Conservation (phyloP, 1,284 basidiomycete genomes). For the Leccinum idahoense region DNA sequence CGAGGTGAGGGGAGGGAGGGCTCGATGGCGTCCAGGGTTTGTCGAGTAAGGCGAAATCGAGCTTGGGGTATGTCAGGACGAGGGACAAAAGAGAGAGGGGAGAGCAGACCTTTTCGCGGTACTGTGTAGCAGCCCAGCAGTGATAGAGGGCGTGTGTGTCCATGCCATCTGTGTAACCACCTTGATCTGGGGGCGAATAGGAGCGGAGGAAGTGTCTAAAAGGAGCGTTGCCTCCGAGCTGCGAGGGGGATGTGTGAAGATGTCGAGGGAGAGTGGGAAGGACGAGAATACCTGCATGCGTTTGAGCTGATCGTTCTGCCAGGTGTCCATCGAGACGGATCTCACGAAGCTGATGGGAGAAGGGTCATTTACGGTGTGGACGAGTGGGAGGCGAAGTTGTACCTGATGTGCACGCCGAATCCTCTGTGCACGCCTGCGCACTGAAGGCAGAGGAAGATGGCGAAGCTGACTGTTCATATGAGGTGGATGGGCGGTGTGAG, state of each 20-base stretch:
- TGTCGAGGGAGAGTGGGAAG: conserved; percentile 4
- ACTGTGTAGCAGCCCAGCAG: conserved; percentile 88
- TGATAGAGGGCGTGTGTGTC: conserved; percentile 81
- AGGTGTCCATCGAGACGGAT: conserved; percentile 93
- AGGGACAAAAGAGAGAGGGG: background rate
- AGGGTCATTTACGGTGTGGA: conserved; percentile 5
- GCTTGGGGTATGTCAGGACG: conserved; percentile 36
- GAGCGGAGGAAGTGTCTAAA: conserved; percentile 76
- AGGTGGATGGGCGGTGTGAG: background rate
- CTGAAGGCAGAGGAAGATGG: conserved; percentile 86
- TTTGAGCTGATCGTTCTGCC: conserved; percentile 85
- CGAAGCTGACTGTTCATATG: conserved; percentile 50
- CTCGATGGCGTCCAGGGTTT: conserved; percentile 67
- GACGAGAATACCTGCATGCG: conserved; percentile 73
- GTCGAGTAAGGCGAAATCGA: conserved; percentile 65
- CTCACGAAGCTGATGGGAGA: conserved; percentile 70
- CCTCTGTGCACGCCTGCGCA: conserved; percentile 89
- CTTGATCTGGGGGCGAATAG: conserved; percentile 66
- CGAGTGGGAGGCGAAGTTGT: conserved; percentile 13
- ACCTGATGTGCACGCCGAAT: conserved; percentile 85
- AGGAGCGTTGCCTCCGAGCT: conserved; percentile 82
- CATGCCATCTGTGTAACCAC: conserved; percentile 70
- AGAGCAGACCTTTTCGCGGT: conserved; percentile 75
- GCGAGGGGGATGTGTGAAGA: conserved; percentile 14
- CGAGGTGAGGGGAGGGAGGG: conserved; percentile 45